These are phyloP conservation scores for Mucor sp. DNA, from an alignment of 371 early-diverging fungal species.

Conservation along the genomic window DNA sequence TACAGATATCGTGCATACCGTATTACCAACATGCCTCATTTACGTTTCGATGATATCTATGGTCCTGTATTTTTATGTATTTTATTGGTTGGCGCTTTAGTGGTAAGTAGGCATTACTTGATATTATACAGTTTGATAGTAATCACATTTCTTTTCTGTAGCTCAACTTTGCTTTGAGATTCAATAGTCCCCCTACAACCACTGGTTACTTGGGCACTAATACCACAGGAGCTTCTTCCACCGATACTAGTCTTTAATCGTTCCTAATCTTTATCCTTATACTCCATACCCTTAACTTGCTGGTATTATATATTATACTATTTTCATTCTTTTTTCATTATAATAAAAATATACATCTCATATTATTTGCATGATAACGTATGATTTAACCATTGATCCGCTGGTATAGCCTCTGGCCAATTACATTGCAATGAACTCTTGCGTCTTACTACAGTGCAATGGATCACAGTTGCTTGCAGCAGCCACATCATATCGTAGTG, in stretches of 20 bases:
- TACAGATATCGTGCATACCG: slow-evolving; percentile 85
- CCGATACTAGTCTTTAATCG: neutral
- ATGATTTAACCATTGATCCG: no score
- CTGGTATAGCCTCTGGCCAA: no score
- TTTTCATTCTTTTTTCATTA: neutral
- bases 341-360: neutral
- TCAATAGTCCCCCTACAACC: slow-evolving; percentile 3
- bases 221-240: neutral
- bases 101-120: slow-evolving; percentile 62
- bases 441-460: no score
- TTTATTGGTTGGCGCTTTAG: slow-evolving; percentile 76
- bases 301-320: neutral
- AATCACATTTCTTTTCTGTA: slow-evolving; percentile 4
- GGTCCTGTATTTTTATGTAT: slow-evolving; percentile 85
- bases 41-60: slow-evolving; percentile 63
- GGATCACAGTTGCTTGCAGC: no score
- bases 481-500: no score
- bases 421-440: no score
- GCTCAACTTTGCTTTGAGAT: slow-evolving; percentile 32
- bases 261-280: neutral
- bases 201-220: slow-evolving; percentile 20
- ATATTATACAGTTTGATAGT: slow-evolving; percentile 9
- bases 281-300: neutral
- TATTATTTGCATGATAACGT: no score
- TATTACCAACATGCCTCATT: slow-evolving; percentile 47